These are phyloP conservation scores for Polygonum maritimum DNA, from an alignment of 148 eudicot genomes.

Conservation along the genomic window DNA sequence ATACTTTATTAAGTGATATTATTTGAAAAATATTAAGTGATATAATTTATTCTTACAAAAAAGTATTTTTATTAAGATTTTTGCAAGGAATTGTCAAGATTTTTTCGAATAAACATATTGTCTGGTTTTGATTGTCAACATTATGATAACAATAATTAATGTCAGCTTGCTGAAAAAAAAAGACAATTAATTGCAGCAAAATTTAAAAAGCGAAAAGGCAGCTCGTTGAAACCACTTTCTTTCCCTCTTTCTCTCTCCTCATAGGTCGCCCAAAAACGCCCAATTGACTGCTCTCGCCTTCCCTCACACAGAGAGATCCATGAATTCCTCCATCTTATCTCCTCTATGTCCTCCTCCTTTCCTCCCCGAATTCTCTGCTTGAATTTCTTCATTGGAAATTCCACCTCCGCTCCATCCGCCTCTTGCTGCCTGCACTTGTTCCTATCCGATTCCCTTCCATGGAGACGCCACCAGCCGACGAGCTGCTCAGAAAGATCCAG, in stretches of 20 bases:
- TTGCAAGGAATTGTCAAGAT: too few species aligned
- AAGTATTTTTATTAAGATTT: too few species aligned
- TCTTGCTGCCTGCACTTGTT: background rate
- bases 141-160: too few species aligned
- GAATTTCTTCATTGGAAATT: background rate
- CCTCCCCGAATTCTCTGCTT: background rate
- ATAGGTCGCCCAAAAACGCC: slow-evolving; percentile 5
- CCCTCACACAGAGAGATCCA: slow-evolving; percentile 13
- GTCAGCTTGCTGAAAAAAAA: too few species aligned
- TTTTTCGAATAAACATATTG: too few species aligned
- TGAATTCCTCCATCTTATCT: slow-evolving; percentile 14
- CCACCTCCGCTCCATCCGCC: background rate
- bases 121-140: too few species aligned
- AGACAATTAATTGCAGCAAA: background rate
- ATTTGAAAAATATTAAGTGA: too few species aligned
- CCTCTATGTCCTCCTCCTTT: background rate
- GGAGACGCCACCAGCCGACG: slow-evolving; percentile 50
- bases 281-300: slow-evolving; percentile 3
- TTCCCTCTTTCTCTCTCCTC: background rate
- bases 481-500: slow-evolving; percentile 70
- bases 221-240: slow-evolving; percentile 1
- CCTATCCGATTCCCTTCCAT: slow-evolving; percentile 1
- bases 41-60: too few species aligned
- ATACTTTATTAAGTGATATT: too few species aligned
- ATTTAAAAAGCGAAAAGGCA: background rate